Evolutionary conservation across 2,329 filamentous ascomycete species (phyloP), one percentile per base, ranked within the genome.

Genomic region (Monosporascus sp.): DNA sequence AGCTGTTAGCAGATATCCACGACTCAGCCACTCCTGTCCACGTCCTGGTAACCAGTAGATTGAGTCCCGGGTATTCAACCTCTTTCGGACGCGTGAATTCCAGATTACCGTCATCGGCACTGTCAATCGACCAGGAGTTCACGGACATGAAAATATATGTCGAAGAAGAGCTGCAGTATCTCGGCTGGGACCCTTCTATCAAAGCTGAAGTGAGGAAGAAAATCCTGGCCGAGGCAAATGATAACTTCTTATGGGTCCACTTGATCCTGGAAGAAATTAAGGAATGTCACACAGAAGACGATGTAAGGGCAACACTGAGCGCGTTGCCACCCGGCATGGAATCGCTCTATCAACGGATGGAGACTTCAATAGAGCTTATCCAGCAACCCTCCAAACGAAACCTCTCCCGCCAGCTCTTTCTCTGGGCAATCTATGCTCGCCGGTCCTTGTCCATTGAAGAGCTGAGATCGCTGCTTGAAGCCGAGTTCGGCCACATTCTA

Each of bases 181-280:
- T 55, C 25, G 39, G 52, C 8, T 52, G 54, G 48, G 49, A 53
- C 8, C 31, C 31, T 24, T n/a, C 50, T 2, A 44, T 60, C 11
- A 52, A 51, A 22, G 8, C 36, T 1, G 45, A 54, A 45, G 44
- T 58, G 9, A 57, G 57, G 3, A 20, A 54, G 4, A 58, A 58
- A 4, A 53, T 71, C 6, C 46, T 67, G 7, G 47, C 60, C 3
- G 55, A 60, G 18, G 59, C 67, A 0, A 48, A 61, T 4, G 65
- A 64, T 0, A 72, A 68, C 44, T 72, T 72, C 39, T 58, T 72
- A 1, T 70, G 66, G 68, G 59, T 66, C 2, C 54, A 60, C 31
- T 59, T 71, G 0, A 62, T 62, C 7, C 53, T 70, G 1, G 57
- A 66, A 18, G 58, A 63, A 34, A 56, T 71, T 8, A 61, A 60